Conservation (phyloP, 495 filamentous ascomycete species). For the Achaetomiella virescens region DNA sequence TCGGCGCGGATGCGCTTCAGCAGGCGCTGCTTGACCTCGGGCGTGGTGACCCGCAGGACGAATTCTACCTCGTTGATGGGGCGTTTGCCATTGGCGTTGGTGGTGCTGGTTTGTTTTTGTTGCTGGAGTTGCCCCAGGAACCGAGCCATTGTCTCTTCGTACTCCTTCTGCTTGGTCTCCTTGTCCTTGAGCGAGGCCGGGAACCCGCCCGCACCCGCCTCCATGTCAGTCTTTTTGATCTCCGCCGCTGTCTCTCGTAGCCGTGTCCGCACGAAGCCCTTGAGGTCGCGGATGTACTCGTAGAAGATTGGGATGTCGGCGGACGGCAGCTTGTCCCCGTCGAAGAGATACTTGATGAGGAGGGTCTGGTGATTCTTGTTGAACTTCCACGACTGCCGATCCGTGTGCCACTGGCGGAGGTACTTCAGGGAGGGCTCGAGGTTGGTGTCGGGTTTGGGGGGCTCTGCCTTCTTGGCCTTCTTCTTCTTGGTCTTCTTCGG, state of each 20-base stretch:
- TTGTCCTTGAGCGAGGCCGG: slow-evolving; percentile 36
- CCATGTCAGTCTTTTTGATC: slow-evolving; percentile 45
- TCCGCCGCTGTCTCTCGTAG: slow-evolving; percentile 57
- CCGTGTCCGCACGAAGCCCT: slow-evolving; percentile 58
- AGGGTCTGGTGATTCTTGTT: slow-evolving; percentile 82
- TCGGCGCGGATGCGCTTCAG: slow-evolving; percentile 47
- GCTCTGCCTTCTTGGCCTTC: slow-evolving; percentile 31
- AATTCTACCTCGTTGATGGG: slow-evolving; percentile 43
- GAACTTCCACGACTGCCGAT: slow-evolving; percentile 75
- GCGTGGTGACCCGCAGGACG: slow-evolving; percentile 37
- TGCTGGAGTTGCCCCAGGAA: slow-evolving; percentile 33
- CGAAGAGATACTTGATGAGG: slow-evolving; percentile 74
- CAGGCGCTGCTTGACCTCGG: slow-evolving; percentile 40
- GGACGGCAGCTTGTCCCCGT: slow-evolving; percentile 56
- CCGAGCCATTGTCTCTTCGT: slow-evolving; percentile 48
- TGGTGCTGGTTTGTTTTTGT: slow-evolving; percentile 16
- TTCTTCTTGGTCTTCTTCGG: slow-evolving; percentile 28
- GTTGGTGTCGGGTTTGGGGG: slow-evolving; percentile 30
- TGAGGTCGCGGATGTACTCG: slow-evolving; percentile 64
- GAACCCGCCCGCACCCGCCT: slow-evolving; percentile 38
- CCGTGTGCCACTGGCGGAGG: slow-evolving; percentile 60
- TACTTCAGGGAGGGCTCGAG: slow-evolving; percentile 64
- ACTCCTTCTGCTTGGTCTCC: slow-evolving; percentile 43
- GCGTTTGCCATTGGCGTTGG: slow-evolving; percentile 30
- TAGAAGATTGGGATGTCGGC: slow-evolving; percentile 58